Conservation (phyloP, 148 eudicot genomes). For the Rhododendron williamsianum region DNA sequence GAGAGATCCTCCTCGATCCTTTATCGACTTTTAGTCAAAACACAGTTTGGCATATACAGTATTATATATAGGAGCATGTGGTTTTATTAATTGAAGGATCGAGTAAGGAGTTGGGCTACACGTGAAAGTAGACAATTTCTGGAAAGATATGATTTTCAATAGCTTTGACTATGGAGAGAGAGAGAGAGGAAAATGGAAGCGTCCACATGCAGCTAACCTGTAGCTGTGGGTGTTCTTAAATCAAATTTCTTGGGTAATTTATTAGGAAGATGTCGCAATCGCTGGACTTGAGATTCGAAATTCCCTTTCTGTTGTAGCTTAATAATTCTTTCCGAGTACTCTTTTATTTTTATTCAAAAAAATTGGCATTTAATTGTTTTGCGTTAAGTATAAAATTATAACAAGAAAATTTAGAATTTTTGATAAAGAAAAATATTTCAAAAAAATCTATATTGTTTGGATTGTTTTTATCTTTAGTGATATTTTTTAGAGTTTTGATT, state of each 20-base stretch:
- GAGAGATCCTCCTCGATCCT: not conserved
- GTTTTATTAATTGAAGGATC: not conserved
- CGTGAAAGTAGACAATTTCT: not conserved
- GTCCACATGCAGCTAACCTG: not conserved
- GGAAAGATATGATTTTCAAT: not conserved
- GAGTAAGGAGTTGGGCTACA: not conserved
- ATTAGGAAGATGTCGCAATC: not conserved
- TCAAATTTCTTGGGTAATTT: not conserved
- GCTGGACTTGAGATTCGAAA: not conserved
- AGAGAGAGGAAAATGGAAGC: not conserved
- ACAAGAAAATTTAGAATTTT: too few species aligned
- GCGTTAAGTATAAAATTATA: too few species aligned
- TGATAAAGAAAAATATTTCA: too few species aligned
- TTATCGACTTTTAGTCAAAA: too few species aligned
- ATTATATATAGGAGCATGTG: not conserved
- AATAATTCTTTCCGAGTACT: too few species aligned
- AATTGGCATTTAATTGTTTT: too few species aligned
- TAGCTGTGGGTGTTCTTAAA: not conserved
- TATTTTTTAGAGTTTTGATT: too few species aligned
- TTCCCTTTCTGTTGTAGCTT: not conserved
- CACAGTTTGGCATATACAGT: not conserved
- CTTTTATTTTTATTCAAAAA: too few species aligned
- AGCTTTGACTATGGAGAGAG: too few species aligned
- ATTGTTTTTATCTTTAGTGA: too few species aligned
- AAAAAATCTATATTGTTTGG: too few species aligned